phyloP scores from a whole-genome alignment of 495 filamentous ascomycete species.

The Daldinia childiae region DNA sequence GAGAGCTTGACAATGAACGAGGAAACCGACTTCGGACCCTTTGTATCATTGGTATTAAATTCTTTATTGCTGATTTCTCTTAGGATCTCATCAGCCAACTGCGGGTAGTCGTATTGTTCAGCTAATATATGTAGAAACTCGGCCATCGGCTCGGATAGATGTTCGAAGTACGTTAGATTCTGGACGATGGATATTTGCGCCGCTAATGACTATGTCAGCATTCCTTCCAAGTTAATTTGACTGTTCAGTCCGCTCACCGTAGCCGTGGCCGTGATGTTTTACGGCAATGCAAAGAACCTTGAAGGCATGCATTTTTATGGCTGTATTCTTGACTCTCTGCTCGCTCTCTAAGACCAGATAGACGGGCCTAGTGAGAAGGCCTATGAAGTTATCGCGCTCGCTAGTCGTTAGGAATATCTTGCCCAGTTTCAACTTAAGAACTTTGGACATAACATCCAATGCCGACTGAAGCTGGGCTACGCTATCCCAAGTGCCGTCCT shows the following conservation, averaged over 20 bases:
- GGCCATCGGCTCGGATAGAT: constrained; percentile 97
- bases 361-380: constrained; percentile 89
- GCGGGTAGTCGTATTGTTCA: constrained; percentile 97
- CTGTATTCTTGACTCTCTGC: constrained; percentile 86
- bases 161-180: constrained; percentile 97
- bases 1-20: constrained; percentile 94
- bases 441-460: constrained; percentile 93
- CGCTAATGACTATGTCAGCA: constrained; percentile 63
- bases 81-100: constrained; percentile 92
- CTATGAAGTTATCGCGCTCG: constrained; percentile 95
- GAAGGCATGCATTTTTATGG: constrained; percentile 95
- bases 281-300: constrained; percentile 96
- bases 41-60: constrained; percentile 94
- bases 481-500: constrained; percentile 88
- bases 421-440: constrained; percentile 88
- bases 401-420: constrained; percentile 95
- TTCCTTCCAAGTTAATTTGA: neutral
- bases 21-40: constrained; percentile 98
- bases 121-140: constrained; percentile 96
- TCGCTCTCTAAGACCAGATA: constrained; percentile 96
- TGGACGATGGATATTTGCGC: constrained; percentile 98
- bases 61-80: constrained; percentile 96
- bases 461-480: constrained; percentile 85
- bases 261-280: constrained; percentile 98
- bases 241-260: constrained; percentile 67